Base-by-base conservation (phyloP, 495 filamentous ascomycete species). In the Talaromyces adpressus region DNA sequence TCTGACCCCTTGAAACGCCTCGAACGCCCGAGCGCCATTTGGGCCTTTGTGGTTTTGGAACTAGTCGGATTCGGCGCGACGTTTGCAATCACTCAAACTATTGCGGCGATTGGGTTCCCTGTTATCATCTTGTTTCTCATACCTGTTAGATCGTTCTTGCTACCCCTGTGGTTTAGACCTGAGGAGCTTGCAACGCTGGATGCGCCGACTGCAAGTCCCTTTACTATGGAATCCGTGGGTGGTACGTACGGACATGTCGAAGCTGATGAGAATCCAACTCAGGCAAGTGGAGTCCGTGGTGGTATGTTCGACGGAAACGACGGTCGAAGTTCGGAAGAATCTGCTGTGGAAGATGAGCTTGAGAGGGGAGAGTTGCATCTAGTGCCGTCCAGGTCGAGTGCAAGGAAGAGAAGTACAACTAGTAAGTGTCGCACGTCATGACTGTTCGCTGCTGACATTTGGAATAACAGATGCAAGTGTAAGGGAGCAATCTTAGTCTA, bases 71-170 rank as follows among this genome's bases (percentile, higher is more conserved):
- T 98, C 68, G 91, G 80, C 4, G 90, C 87, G 1, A 96, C 90
- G 2, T 94, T 98, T 71, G 93, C 91, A n/a, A 93, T 97, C 67
- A 93, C 92, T 8, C 92, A 97, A 74, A 97, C 93, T 0, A 91
- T 96, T 57, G 93, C 91, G 8, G 93, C 93, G 16, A 94, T 98
- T 47, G 91, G 93, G 2, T 98, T 97, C 70, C 93, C 93, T 4
- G 84, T 97, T 7, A 84, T 97, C 61, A 95, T 98, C 70, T 69
- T 95, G 12, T 68, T 85, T 18, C 75, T 97, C 16, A 87, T 97
- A n/a, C 93, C 93, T 0, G 71, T 90, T 1, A 78, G 93, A 8
- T 87, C 87, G 8, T 80, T 87, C 60, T 49, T 93, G n/a, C 67
- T 98, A 63, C 92, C 92, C 4, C 75, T 76, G 47, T 86, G 82